These are phyloP conservation scores for Penicillium antarcticum DNA, from an alignment of 495 filamentous ascomycete species.

Conservation along the genomic window DNA sequence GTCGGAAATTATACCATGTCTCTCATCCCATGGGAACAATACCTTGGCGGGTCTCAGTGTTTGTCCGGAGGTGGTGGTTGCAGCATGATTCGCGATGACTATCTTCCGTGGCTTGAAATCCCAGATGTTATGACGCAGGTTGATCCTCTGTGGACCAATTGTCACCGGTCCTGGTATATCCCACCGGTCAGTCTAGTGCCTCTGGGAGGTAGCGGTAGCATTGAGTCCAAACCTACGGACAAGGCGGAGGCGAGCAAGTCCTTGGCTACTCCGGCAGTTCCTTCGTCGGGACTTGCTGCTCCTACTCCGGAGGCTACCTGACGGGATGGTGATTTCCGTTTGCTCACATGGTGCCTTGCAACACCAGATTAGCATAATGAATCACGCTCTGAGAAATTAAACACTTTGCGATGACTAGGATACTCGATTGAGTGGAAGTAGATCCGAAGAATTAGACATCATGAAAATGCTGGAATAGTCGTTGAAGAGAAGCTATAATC, in stretches of 20 bases:
- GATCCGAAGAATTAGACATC: too few species aligned
- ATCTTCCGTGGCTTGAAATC: slow-evolving; percentile 5
- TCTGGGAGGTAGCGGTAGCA: neutral
- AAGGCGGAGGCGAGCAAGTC: neutral
- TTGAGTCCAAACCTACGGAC: neutral
- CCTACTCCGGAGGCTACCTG: slow-evolving; percentile 5
- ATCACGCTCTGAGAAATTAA: neutral
- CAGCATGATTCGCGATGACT: slow-evolving; percentile 23
- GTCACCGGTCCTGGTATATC: slow-evolving; percentile 16
- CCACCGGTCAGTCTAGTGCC: slow-evolving; percentile 19
- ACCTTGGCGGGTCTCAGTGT: slow-evolving; percentile 22
- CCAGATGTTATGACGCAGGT: slow-evolving; percentile 5
- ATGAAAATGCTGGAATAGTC: too few species aligned
- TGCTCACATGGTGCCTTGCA: too few species aligned
- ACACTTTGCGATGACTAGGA: too few species aligned
- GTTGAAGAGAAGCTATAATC: too few species aligned
- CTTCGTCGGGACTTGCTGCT: slow-evolving; percentile 1
- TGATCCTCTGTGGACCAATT: slow-evolving; percentile 11
- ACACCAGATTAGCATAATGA: neutral
- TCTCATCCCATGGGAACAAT: slow-evolving; percentile 24
- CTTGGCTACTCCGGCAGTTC: neutral
- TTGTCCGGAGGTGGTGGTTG: slow-evolving; percentile 11
- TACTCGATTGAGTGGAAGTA: too few species aligned
- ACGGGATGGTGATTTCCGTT: neutral
- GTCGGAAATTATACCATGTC: slow-evolving; percentile 18